These are phyloP conservation scores for Xylariales sp. DNA, from an alignment of 2,329 filamentous ascomycete genomes.

Conservation along the genomic window DNA sequence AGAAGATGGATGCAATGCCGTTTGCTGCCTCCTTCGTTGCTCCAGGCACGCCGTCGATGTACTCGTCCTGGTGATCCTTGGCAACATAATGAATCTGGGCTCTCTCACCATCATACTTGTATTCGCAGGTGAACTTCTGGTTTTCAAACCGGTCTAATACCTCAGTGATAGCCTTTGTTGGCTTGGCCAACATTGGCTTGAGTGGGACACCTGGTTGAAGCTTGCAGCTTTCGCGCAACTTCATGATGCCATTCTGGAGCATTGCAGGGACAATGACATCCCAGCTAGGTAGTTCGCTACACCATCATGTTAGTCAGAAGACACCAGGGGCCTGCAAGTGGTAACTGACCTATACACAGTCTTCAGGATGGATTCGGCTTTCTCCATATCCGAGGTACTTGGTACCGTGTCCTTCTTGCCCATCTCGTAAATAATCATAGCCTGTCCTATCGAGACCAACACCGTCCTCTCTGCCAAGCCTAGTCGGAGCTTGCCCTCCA, in stretches of 20 bases:
- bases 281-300: conserved; percentile 90
- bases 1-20: conserved; percentile 90
- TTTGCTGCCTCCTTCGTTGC: conserved; percentile 62
- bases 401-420: conserved; percentile 65
- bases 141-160: conserved; percentile 94
- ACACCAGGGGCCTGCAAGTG: not conserved
- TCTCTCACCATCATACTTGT: conserved; percentile 96
- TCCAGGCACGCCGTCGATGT: conserved; percentile 55
- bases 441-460: conserved; percentile 83
- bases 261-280: conserved; percentile 91
- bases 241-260: conserved; percentile 78
- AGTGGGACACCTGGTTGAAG: conserved; percentile 88
- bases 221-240: conserved; percentile 80
- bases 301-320: conserved; percentile 26
- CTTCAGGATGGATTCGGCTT: conserved; percentile 83
- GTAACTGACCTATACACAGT: conserved; percentile 71
- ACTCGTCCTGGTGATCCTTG: conserved; percentile 67
- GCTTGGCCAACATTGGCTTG: conserved; percentile 98
- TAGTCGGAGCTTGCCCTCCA: conserved; percentile 90
- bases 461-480: conserved; percentile 91
- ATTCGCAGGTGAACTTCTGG: conserved; percentile 95
- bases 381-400: conserved; percentile 70
- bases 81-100: conserved; percentile 98
- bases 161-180: conserved; percentile 96
- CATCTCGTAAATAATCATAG: conserved; percentile 78